A percentile compares a stretch with the other conserved stretches of the same genome.
phyloP scores from a whole-genome alignment of 225 moss, liverwort and hornwort genomes.

The Anthoceros angustus region DNA sequence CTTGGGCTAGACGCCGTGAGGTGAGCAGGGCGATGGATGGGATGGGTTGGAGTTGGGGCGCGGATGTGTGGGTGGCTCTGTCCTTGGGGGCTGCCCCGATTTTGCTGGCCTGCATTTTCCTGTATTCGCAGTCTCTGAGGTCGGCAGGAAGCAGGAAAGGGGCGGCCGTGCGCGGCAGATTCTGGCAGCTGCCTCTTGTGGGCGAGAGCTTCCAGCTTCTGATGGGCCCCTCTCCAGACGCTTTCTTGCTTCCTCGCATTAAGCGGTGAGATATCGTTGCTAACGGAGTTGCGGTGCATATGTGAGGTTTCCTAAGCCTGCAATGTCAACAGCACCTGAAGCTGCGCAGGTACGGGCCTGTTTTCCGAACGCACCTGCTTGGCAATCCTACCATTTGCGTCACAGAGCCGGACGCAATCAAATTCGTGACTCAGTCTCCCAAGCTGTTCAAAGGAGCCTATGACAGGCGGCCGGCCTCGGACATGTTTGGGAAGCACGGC shows the following conservation, averaged over 20 bases:
- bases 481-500: not conserved
- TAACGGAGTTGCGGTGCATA: not conserved
- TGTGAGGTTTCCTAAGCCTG: not conserved
- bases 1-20: too few relatives aligned
- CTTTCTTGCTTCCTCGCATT: not conserved
- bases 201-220: not conserved
- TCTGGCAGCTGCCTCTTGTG: not conserved
- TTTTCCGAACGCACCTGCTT: not conserved
- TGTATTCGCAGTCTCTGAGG: too few relatives aligned
- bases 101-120: too few relatives aligned
- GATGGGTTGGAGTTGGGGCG: too few relatives aligned
- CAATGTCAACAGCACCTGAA: not conserved
- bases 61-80: too few relatives aligned
- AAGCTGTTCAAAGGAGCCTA: not conserved
- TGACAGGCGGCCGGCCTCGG: not conserved
- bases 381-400: not conserved
- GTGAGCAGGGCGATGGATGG: too few relatives aligned
- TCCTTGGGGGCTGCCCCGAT: too few relatives aligned
- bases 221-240: not conserved
- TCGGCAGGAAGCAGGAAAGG: too few relatives aligned
- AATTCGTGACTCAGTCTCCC: constrained; percentile 3
- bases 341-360: not conserved
- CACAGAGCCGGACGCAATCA: not conserved
- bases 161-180: not conserved
- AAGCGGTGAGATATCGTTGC: not conserved